A percentile compares a stretch with the other conserved stretches of the same genome.
These are phyloP conservation scores for Poronia punctata DNA, from an alignment of 495 filamentous ascomycete genomes.

Conservation along the genomic window DNA sequence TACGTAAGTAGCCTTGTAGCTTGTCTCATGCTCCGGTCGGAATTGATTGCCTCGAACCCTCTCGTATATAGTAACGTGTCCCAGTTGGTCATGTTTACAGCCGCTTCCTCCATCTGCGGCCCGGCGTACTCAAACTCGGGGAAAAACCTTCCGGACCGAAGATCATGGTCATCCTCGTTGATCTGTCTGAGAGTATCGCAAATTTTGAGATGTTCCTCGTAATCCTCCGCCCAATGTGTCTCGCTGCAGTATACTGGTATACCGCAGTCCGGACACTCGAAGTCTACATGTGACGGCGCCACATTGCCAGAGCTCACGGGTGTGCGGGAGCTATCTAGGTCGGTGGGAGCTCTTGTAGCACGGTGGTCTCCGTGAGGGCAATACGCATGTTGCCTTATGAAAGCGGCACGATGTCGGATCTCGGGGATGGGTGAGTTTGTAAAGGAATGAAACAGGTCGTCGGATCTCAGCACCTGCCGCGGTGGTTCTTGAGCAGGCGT, in stretches of 20 bases:
- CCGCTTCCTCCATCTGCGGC: constrained; percentile 79
- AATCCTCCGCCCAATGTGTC: constrained; percentile 91
- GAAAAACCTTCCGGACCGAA: constrained; percentile 83
- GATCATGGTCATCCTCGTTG: constrained; percentile 97
- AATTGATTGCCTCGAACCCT: constrained; percentile 81
- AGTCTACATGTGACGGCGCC: constrained; percentile 72
- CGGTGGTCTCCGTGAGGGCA: constrained; percentile 86
- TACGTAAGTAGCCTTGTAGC: constrained; percentile 90
- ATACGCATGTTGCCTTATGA: constrained; percentile 82
- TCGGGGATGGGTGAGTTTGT: constrained; percentile 77
- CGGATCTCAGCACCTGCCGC: constrained; percentile 52
- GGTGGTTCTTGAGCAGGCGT: constrained; percentile 18
- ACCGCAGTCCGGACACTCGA: constrained; percentile 95
- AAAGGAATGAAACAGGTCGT: constrained; percentile 91
- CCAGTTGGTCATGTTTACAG: constrained; percentile 98
- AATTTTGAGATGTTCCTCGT: constrained; percentile 81
- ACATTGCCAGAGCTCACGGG: constrained; percentile 34
- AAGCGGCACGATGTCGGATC: constrained; percentile 77
- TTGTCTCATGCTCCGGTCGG: constrained; percentile 79
- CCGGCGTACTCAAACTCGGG: constrained; percentile 89
- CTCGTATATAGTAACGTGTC: constrained; percentile 90
- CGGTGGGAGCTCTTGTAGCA: constrained; percentile 56
- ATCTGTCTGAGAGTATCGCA: constrained; percentile 86
- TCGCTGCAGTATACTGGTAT: constrained; percentile 89
- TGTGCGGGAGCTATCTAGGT: constrained; percentile 51